These are phyloP conservation scores for Talaromyces funiculosus DNA, from an alignment of 2,329 filamentous ascomycete species.

Conservation along the genomic window DNA sequence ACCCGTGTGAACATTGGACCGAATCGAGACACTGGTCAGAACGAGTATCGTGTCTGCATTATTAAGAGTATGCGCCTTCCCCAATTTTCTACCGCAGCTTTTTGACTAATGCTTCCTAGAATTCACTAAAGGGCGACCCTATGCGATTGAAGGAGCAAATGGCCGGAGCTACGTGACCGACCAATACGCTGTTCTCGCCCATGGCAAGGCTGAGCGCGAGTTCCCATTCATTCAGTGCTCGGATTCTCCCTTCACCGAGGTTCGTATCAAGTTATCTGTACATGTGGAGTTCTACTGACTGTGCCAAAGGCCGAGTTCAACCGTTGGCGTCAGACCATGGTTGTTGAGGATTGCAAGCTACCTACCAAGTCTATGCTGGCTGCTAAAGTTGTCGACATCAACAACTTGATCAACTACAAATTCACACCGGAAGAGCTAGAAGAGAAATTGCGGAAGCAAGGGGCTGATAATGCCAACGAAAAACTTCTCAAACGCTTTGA, in stretches of 20 bases:
- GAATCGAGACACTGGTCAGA: conserved; percentile 64
- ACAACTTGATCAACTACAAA: conserved; percentile 67
- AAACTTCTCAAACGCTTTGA: conserved; percentile 63
- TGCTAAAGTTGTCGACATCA: conserved; percentile 74
- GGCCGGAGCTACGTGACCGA: conserved; percentile 77
- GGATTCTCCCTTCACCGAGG: conserved; percentile 76
- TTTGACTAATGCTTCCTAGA: conserved; percentile 45
- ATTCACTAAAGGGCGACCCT: conserved; percentile 73
- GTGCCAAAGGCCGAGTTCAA: conserved; percentile 65
- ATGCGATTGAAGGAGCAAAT: conserved; percentile 69
- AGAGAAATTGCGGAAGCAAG: conserved; percentile 67
- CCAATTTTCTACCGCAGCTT: background rate
- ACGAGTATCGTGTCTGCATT: conserved; percentile 79
- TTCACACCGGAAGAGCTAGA: conserved; percentile 82
- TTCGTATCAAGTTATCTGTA: conserved; percentile 34
- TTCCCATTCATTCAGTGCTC: conserved; percentile 91
- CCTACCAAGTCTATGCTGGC: conserved; percentile 66
- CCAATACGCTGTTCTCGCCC: conserved; percentile 73
- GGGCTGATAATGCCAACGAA: conserved; percentile 60
- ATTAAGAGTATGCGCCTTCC: conserved; percentile 62
- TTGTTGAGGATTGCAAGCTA: conserved; percentile 64
- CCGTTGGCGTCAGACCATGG: conserved; percentile 70
- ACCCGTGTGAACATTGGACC: conserved; percentile 77
- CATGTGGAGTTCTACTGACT: background rate
- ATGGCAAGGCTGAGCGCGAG: conserved; percentile 75